phyloP scores from a whole-genome alignment of 2,329 filamentous ascomycete genomes.

The Exophiala aquamarina region DNA sequence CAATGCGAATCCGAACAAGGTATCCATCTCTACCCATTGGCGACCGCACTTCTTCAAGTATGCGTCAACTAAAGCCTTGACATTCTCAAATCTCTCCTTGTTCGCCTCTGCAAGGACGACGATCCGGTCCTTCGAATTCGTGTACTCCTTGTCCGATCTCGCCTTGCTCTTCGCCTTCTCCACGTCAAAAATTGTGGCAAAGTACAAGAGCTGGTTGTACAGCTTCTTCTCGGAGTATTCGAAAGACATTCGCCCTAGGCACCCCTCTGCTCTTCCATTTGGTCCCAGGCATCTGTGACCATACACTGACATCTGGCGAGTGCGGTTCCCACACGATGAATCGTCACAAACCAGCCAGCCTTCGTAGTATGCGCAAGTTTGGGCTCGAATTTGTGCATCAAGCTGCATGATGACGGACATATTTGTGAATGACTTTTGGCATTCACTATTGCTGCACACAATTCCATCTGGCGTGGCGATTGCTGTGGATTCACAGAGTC shows the following conservation, averaged over 20 bases:
- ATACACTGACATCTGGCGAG: conserved; percentile 89
- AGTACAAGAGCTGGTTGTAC: conserved; percentile 93
- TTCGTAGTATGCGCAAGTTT: conserved; percentile 85
- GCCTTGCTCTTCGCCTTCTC: conserved; percentile 69
- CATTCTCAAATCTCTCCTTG: conserved; percentile 70
- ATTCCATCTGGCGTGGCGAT: conserved; percentile 73
- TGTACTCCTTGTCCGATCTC: conserved; percentile 49
- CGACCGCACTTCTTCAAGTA: conserved; percentile 88
- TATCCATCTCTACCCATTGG: conserved; percentile 93
- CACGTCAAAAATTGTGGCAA: conserved; percentile 81
- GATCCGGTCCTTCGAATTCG: conserved; percentile 64
- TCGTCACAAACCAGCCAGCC: conserved; percentile 91
- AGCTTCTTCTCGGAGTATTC: conserved; percentile 85
- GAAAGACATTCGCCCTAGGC: conserved; percentile 82
- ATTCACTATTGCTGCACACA: conserved; percentile 64
- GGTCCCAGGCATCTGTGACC: conserved; percentile 87
- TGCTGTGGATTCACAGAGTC: conserved; percentile 60
- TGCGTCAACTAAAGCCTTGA: conserved; percentile 74
- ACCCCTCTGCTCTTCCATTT: conserved; percentile 78
- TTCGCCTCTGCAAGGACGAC: conserved; percentile 78
- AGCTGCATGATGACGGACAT: conserved; percentile 82
- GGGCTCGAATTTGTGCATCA: conserved; percentile 75
- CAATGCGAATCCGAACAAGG: conserved; percentile 66
- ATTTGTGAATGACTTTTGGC: conserved; percentile 64
- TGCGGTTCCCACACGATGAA: conserved; percentile 78